Evolutionary conservation across 2,329 filamentous ascomycete genomes (phyloP).

Genomic region (Capronia coronata): DNA sequence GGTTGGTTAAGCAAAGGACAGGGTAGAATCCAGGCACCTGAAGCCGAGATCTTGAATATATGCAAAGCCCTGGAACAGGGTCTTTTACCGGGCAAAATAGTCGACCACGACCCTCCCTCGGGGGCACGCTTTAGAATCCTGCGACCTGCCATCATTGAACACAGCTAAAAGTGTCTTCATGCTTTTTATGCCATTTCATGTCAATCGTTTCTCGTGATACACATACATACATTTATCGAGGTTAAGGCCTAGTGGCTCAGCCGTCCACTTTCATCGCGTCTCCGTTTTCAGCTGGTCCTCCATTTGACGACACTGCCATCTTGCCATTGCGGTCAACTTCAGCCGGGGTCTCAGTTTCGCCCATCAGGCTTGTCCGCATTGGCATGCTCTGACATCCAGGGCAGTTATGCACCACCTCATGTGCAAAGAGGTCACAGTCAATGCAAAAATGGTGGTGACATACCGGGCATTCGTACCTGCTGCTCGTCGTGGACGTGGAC

Average conservation of each 20-base stretch:
- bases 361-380: constrained; percentile 26
- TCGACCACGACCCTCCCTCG: too few relatives aligned
- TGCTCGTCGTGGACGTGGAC: constrained; percentile 26
- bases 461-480: constrained; percentile 76
- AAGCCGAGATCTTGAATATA: too few relatives aligned
- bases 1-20: too few relatives aligned
- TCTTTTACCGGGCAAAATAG: too few relatives aligned
- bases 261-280: not conserved
- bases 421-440: constrained; percentile 92
- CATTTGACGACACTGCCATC: not conserved
- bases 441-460: constrained; percentile 93
- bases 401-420: constrained; percentile 93
- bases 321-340: not conserved
- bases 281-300: constrained; percentile 5
- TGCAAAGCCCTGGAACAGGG: too few relatives aligned
- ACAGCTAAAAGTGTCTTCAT: too few relatives aligned
- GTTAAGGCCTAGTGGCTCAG: not conserved
- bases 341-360: constrained; percentile 20
- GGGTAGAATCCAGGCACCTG: too few relatives aligned
- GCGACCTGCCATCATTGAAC: too few relatives aligned
- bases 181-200: not conserved
- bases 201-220: not conserved
- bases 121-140: too few relatives aligned
- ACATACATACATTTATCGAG: not conserved
- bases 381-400: constrained; percentile 66